Percentiles rank a stretch among this genome's conserved stretches.
Conservation (phyloP, 2,329 filamentous ascomycete species). For the Chrysoporthe deuterocubensis region DNA sequence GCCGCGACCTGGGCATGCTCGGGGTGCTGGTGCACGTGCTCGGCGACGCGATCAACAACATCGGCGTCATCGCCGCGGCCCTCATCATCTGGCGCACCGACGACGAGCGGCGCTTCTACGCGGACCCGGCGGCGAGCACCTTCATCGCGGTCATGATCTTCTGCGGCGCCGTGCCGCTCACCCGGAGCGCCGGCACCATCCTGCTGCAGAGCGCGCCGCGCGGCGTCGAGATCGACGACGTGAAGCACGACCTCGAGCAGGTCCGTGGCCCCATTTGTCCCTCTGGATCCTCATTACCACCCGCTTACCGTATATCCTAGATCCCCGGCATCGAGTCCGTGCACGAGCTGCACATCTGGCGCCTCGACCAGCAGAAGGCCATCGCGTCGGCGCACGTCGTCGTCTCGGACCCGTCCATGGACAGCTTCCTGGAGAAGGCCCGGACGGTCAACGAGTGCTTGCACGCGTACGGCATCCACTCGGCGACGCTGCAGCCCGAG, state of each 20-base stretch:
- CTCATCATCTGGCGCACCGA: constrained; percentile 69
- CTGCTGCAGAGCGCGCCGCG: constrained; percentile 68
- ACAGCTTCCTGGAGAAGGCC: constrained; percentile 63
- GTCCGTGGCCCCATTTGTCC: too few relatives aligned
- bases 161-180: constrained; percentile 63
- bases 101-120: constrained; percentile 66
- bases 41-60: constrained; percentile 75
- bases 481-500: constrained; percentile 72
- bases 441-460: constrained; percentile 69
- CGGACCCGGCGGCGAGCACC: constrained; percentile 71
- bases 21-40: constrained; percentile 73
- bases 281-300: too few relatives aligned
- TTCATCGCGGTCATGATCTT: constrained; percentile 77
- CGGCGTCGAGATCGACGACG: constrained; percentile 62
- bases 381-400: constrained; percentile 73
- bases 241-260: constrained; percentile 71
- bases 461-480: constrained; percentile 75
- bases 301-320: too few relatives aligned
- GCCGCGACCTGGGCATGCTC: constrained; percentile 70
- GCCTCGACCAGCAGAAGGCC: constrained; percentile 70
- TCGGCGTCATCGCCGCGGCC: constrained; percentile 73
- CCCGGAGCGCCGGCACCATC: constrained; percentile 66
- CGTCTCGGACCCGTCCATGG: constrained; percentile 59
- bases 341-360: constrained; percentile 77
- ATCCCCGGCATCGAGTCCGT: constrained; percentile 69